These are phyloP conservation scores for Aspergillus sp. DNA, from an alignment of 2,329 filamentous ascomycete genomes.

Conservation along the genomic window DNA sequence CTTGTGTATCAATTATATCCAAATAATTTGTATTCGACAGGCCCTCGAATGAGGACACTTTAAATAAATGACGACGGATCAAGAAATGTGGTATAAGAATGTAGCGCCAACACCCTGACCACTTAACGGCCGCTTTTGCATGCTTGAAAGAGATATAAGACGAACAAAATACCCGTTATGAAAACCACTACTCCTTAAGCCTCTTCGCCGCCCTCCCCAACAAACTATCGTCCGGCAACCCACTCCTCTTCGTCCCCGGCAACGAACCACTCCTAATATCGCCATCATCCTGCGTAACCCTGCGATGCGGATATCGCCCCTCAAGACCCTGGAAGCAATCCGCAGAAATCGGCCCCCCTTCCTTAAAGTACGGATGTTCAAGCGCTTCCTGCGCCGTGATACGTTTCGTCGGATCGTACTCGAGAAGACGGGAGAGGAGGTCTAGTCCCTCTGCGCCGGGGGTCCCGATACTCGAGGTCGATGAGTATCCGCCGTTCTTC, in stretches of 20 bases:
- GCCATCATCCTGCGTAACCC: constrained; percentile 91
- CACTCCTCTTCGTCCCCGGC: constrained; percentile 84
- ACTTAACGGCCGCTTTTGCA: no score
- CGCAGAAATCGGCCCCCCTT: constrained; percentile 59
- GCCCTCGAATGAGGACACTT: no score
- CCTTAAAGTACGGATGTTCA: constrained; percentile 82
- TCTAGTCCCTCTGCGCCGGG: constrained; percentile 73
- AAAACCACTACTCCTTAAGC: constrained; percentile 40
- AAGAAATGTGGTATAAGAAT: neutral
- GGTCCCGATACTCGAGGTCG: constrained; percentile 45
- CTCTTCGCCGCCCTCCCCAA: constrained; percentile 50
- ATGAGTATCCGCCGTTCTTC: constrained; percentile 49
- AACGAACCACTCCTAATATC: constrained; percentile 87
- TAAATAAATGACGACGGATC: no score
- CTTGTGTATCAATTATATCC: no score
- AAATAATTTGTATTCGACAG: no score
- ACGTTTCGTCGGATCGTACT: constrained; percentile 86
- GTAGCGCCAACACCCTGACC: neutral
- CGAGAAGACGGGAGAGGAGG: constrained; percentile 71
- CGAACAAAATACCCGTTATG: neutral
- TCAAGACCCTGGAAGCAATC: constrained; percentile 91
- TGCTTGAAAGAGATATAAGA: constrained; percentile 1
- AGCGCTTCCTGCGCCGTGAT: constrained; percentile 82
- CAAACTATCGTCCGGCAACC: constrained; percentile 73
- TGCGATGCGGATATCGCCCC: constrained; percentile 79